phyloP scores from a whole-genome alignment of 371 early-diverging fungal genomes.

The Lichtheimia ramosa region DNA sequence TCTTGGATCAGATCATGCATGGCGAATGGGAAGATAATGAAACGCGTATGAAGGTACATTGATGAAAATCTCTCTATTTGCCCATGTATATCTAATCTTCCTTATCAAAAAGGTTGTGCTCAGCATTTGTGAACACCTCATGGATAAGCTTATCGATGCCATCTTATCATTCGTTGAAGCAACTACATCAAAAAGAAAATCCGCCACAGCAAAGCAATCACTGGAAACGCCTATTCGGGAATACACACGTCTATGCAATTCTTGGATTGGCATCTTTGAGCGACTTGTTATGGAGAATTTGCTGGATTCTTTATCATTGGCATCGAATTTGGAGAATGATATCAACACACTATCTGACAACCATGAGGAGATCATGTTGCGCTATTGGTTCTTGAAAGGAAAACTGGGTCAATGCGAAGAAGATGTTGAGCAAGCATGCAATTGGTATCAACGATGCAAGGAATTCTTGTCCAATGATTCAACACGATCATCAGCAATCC shows the following conservation, averaged over 20 bases:
- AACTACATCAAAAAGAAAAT: slow-evolving; percentile 1
- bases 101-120: slow-evolving; percentile 5
- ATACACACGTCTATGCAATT: slow-evolving; percentile 6
- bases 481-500: slow-evolving; percentile 9
- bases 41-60: not conserved
- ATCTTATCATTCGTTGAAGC: slow-evolving; percentile 2
- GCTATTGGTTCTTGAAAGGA: slow-evolving; percentile 42
- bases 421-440: slow-evolving; percentile 42
- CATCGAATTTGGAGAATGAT: not conserved
- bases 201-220: slow-evolving; percentile 11
- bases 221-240: slow-evolving; percentile 10
- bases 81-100: not conserved
- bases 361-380: slow-evolving; percentile 13
- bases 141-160: slow-evolving; percentile 25
- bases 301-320: not conserved
- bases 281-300: slow-evolving; percentile 9
- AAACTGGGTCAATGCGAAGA: slow-evolving; percentile 48
- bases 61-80: not conserved
- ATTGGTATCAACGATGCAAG: slow-evolving; percentile 40
- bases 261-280: slow-evolving; percentile 20
- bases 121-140: slow-evolving; percentile 29
- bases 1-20: not conserved
- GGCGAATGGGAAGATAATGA: not conserved
- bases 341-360: not conserved
- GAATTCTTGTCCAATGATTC: slow-evolving; percentile 9